A percentile compares a stretch with the other conserved stretches of the same genome.
Evolutionary conservation across 2,329 filamentous ascomycete species (phyloP).

Genomic region (Stachybotrys echinatus): DNA sequence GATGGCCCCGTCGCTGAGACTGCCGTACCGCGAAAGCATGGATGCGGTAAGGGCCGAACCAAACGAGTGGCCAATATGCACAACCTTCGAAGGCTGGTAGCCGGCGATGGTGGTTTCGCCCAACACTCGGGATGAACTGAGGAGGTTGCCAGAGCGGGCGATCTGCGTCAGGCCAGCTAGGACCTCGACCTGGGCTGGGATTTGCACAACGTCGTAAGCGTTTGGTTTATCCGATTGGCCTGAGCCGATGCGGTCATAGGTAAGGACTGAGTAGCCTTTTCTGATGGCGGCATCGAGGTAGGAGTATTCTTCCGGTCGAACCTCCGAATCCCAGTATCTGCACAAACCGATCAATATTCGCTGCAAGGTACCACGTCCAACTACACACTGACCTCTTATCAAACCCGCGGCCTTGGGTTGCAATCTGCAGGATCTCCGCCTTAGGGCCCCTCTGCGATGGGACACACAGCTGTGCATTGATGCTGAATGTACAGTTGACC

Average conservation of each 20-base stretch:
- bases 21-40: slow-evolving; percentile 41
- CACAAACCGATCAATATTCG: no score
- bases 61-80: slow-evolving; percentile 55
- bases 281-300: slow-evolving; percentile 47
- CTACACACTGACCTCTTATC: background rate
- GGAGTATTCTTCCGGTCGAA: slow-evolving; percentile 48
- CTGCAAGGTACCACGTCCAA: slow-evolving; percentile 17
- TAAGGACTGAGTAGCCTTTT: slow-evolving; percentile 47
- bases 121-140: slow-evolving; percentile 7
- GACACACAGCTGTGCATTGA: slow-evolving; percentile 12
- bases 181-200: slow-evolving; percentile 30
- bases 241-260: slow-evolving; percentile 51
- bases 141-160: slow-evolving; percentile 25
- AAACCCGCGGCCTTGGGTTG: slow-evolving; percentile 23
- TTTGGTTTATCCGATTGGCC: slow-evolving; percentile 38
- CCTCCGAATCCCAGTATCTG: slow-evolving; percentile 51
- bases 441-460: slow-evolving; percentile 4
- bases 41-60: slow-evolving; percentile 48
- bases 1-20: slow-evolving; percentile 46
- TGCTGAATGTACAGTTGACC: slow-evolving; percentile 10
- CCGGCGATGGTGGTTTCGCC: background rate
- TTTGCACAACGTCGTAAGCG: slow-evolving; percentile 31
- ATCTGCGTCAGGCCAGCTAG: slow-evolving; percentile 28
- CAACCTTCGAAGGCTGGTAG: slow-evolving; percentile 26
- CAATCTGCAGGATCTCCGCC: slow-evolving; percentile 25